These are phyloP conservation scores for Candida pseudoglaebosa DNA, from an alignment of 805 yeast species.

Conservation along the genomic window DNA sequence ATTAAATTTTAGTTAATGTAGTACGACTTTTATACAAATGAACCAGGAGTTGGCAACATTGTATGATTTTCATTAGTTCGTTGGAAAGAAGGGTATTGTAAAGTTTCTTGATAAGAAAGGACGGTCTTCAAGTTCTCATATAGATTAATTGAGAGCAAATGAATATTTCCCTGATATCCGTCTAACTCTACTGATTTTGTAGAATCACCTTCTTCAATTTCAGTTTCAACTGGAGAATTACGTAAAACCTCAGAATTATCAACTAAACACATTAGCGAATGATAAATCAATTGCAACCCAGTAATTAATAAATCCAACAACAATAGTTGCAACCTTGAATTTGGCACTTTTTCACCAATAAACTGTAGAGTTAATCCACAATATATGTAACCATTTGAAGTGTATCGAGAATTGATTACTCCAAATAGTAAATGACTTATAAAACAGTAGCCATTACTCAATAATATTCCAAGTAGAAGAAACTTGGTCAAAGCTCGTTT, in stretches of 20 bases:
- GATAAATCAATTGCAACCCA: slow-evolving; percentile 27
- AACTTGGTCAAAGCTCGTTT: slow-evolving; percentile 25
- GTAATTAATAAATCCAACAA: slow-evolving; percentile 23
- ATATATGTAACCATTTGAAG: slow-evolving; percentile 20
- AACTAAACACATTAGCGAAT: slow-evolving; percentile 28
- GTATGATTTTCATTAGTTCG: not conserved
- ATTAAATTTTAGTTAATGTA: too few species aligned
- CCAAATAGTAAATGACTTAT: slow-evolving; percentile 27
- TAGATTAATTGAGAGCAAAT: slow-evolving; percentile 25
- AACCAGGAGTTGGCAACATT: slow-evolving; percentile 3
- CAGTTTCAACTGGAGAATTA: slow-evolving; percentile 7
- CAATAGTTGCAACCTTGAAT: slow-evolving; percentile 21
- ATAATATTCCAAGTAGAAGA: slow-evolving; percentile 20
- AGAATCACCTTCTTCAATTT: slow-evolving; percentile 12
- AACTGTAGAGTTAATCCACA: slow-evolving; percentile 36
- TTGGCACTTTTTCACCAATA: slow-evolving; percentile 35
- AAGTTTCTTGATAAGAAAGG: slow-evolving; percentile 8
- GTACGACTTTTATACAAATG: slow-evolving; percentile 9
- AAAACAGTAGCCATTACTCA: slow-evolving; percentile 20
- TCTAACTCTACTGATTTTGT: slow-evolving; percentile 14
- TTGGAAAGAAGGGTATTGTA: slow-evolving; percentile 6
- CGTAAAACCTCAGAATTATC: slow-evolving; percentile 29
- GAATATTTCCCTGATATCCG: slow-evolving; percentile 39
- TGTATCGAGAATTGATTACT: slow-evolving; percentile 13
- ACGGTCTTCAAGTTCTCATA: slow-evolving; percentile 13